Conservation (phyloP, 805 yeast genomes). For the Zygotorulaspora danielsina region DNA sequence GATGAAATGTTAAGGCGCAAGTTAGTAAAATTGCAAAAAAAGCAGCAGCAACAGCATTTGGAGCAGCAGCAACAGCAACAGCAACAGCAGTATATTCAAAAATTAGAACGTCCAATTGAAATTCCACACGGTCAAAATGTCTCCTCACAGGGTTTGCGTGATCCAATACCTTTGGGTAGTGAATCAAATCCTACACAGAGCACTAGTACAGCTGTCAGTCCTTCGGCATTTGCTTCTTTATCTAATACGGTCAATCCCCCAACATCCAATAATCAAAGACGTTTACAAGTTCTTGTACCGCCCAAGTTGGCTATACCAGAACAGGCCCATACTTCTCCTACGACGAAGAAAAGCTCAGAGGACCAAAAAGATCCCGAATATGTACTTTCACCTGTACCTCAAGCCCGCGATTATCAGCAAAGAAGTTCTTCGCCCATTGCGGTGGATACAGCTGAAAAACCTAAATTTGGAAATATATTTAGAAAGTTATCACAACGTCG, state of each 20-base stretch:
- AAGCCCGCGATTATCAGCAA: conserved; percentile 34
- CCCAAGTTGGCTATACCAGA: conserved; percentile 45
- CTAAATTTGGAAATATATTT: conserved; percentile 34
- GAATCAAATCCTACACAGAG: neutral
- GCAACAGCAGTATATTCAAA: conserved; percentile 25
- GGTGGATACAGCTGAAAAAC: conserved; percentile 22
- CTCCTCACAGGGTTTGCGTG: conserved; percentile 4
- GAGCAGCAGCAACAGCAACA: conserved; percentile 26
- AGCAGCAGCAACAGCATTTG: conserved; percentile 16
- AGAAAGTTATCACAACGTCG: conserved; percentile 36
- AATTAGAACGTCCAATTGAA: conserved; percentile 11
- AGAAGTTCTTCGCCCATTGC: conserved; percentile 25
- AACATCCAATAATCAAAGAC: conserved; percentile 11
- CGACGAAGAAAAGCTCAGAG: conserved; percentile 29
- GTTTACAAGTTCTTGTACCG: conserved; percentile 31
- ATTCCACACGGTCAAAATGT: conserved; percentile 5
- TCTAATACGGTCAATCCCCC: conserved; percentile 3
- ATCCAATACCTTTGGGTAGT: conserved; percentile 4
- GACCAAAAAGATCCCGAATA: conserved; percentile 23
- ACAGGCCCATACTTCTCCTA: conserved; percentile 48
- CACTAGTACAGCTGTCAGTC: neutral
- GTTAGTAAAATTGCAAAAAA: conserved; percentile 44
- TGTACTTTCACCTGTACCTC: conserved; percentile 35
- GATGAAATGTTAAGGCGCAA: conserved; percentile 77
- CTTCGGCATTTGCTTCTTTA: conserved; percentile 9